Conservation (phyloP, 257 asterid genomes). For the Ophiorrhiza pumila region DNA sequence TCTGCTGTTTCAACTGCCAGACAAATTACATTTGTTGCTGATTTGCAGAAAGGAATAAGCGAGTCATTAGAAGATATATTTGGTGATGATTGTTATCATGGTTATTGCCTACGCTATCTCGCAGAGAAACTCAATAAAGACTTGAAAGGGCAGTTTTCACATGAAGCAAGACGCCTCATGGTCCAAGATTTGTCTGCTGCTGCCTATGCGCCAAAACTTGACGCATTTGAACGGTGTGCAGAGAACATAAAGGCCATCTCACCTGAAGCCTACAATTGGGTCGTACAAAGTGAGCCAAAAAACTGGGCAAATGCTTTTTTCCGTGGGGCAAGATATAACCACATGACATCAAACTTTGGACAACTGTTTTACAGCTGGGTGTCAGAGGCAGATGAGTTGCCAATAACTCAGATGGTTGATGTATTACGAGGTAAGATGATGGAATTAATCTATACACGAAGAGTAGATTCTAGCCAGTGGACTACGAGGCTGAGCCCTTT, state of each 20-base stretch:
- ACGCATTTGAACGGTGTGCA: slow-evolving; percentile 54
- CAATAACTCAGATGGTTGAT: slow-evolving; percentile 96
- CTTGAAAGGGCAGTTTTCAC: slow-evolving; percentile 88
- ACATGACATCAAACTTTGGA: slow-evolving; percentile 89
- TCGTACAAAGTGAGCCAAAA: slow-evolving; percentile 68
- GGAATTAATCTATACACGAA: slow-evolving; percentile 74
- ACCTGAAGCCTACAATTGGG: slow-evolving; percentile 90
- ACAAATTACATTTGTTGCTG: slow-evolving; percentile 81
- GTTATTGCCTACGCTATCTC: slow-evolving; percentile 81
- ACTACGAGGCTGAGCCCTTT: slow-evolving; percentile 63
- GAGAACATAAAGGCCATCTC: slow-evolving; percentile 95
- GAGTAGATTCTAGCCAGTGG: slow-evolving; percentile 84
- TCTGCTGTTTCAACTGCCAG: slow-evolving; percentile 69
- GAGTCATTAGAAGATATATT: slow-evolving; percentile 68
- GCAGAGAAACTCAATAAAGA: slow-evolving; percentile 95
- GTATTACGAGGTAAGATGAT: slow-evolving; percentile 88
- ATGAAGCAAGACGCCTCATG: slow-evolving; percentile 97
- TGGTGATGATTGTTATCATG: slow-evolving; percentile 81
- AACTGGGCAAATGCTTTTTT: slow-evolving; percentile 93
- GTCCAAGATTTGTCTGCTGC: slow-evolving; percentile 90
- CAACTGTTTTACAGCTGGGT: slow-evolving; percentile 90
- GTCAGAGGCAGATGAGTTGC: slow-evolving; percentile 88
- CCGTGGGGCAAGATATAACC: slow-evolving; percentile 77
- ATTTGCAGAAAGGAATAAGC: slow-evolving; percentile 79
- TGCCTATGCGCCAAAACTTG: slow-evolving; percentile 76